Evolutionary conservation across 306 rosid genomes (phyloP), one percentile per base, ranked within the genome.

Genomic region (Dicorynia guianensis): DNA sequence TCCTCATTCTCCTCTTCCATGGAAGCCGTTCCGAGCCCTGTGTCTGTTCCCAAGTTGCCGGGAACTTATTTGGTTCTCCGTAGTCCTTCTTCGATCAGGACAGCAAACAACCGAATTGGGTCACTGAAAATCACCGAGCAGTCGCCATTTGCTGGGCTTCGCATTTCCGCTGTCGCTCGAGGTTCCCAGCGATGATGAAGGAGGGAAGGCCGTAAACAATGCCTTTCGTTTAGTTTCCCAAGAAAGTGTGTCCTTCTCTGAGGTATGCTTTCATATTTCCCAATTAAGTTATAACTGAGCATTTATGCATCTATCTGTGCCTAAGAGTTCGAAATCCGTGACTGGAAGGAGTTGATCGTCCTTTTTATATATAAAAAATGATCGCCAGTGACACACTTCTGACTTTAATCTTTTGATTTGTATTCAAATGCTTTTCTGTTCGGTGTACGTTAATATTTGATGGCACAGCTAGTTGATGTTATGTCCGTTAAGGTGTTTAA

Each of bases 11-110:
- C 71, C 39, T 14, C 44, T n/a, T 39, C 84, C 81, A 89, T 89
- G 93, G 93, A 89, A 78, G 83, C 93, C 69, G 86, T 89, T 53
- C 81, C 91, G 0, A 80, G 84, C 60, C 78, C 85, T 54, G 83
- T 71, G 34, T 76, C 67, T 30, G 8, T 50, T 55, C 61, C 88
- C 77, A 83, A 76, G 80, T 70, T 84, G 38, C 80, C 85, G 36
- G 93, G 86, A 42, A 58, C 59, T 14, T 49, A 19, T 67, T 76
- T 80, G 9, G 64, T 14, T 61, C 66, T 63, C 56, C 58, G 40
- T 9, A 64, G 12, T 63, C 65, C 79, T 0, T 42, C 75, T 80
- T 67, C 78, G 20, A 12, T 86, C 81, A 70, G 75, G 69, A 69
- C 86, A 7, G 50, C 73, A 6, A 52, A 53, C 42, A 75, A 73